Conservation (phyloP, 2,329 filamentous ascomycete genomes). For the Sclerotinia glacialis region DNA sequence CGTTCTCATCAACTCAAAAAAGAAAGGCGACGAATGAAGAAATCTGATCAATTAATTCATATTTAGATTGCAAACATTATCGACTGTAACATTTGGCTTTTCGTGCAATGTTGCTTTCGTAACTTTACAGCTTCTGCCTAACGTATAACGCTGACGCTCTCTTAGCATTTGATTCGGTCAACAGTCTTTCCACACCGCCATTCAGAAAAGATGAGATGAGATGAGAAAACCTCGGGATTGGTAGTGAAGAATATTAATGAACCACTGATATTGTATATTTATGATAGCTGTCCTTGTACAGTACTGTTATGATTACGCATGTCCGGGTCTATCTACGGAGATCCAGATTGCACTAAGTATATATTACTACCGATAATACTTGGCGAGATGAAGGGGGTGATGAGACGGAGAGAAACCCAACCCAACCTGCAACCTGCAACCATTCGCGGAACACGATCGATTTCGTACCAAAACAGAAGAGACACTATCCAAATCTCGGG, state of each 20-base stretch:
- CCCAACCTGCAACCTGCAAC: neutral
- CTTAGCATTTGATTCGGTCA: constrained; percentile 12
- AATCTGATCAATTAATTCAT: neutral
- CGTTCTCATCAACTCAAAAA: constrained; percentile 7
- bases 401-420: constrained; percentile 1
- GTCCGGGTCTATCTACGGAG: neutral
- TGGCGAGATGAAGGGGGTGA: constrained; percentile 16
- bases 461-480: constrained; percentile 6
- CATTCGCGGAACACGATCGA: constrained; percentile 1
- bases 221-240: neutral
- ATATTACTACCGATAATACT: neutral
- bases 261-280: neutral
- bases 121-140: constrained; percentile 18
- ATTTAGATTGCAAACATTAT: constrained; percentile 12
- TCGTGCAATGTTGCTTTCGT: constrained; percentile 21
- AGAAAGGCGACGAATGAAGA: constrained; percentile 13
- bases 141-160: constrained; percentile 20
- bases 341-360: neutral
- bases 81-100: constrained; percentile 10
- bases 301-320: neutral
- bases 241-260: constrained; percentile 13
- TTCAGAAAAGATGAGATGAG: constrained; percentile 17
- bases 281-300: constrained; percentile 9
- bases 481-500: neutral
- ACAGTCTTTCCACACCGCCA: constrained; percentile 17